Evolutionary conservation across 371 early-diverging fungal genomes (phyloP).

Genomic region (Mucor indicus): DNA sequence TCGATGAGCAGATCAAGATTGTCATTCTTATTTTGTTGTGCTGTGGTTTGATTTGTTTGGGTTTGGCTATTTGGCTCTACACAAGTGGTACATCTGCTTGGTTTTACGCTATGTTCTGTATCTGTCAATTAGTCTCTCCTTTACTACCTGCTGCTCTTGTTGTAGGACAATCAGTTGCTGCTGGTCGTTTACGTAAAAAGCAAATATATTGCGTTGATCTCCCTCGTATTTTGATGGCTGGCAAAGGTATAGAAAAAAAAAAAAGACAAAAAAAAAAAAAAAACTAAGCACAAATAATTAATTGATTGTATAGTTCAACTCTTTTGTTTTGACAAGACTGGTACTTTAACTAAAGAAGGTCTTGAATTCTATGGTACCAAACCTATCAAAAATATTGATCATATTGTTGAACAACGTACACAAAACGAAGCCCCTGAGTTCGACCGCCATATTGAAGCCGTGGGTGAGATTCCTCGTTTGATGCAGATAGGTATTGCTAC

Average conservation of each 20-base stretch:
- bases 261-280: not conserved
- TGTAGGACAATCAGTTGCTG: conserved; percentile 75
- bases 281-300: not conserved
- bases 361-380: conserved; percentile 58
- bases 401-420: conserved; percentile 25
- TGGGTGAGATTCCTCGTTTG: conserved; percentile 32
- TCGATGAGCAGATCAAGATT: conserved; percentile 67
- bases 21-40: conserved; percentile 58
- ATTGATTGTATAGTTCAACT: conserved; percentile 65
- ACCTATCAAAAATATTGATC: conserved; percentile 23
- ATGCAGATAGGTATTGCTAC: conserved; percentile 68
- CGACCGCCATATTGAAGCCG: conserved; percentile 28
- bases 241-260: conserved; percentile 49
- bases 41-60: conserved; percentile 56
- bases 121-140: conserved; percentile 71
- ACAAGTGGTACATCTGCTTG: conserved; percentile 45
- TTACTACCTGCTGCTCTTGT: conserved; percentile 59
- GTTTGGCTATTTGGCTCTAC: conserved; percentile 51
- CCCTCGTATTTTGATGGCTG: conserved; percentile 87
- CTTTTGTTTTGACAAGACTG: conserved; percentile 81
- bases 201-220: conserved; percentile 76
- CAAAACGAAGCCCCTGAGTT: conserved; percentile 32
- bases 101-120: conserved; percentile 69
- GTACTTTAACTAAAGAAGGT: conserved; percentile 64
- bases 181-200: conserved; percentile 59